Percentiles rank a stretch among this genome's conserved stretches.
phyloP scores from a whole-genome alignment of 495 filamentous ascomycete genomes.

The Immersiella caudata region DNA sequence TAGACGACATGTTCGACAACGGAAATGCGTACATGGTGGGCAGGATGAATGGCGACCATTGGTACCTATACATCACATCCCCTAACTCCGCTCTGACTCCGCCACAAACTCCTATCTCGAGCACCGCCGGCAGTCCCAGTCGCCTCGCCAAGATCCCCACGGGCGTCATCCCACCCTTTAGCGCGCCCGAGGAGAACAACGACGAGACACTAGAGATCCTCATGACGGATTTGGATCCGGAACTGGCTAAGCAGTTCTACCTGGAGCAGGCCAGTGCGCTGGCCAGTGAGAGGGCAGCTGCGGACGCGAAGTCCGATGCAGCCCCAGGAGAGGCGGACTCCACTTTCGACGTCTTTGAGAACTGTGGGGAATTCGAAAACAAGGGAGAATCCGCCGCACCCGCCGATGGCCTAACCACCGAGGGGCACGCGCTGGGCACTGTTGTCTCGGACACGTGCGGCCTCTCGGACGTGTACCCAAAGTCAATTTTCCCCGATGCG shows the following conservation, averaged over 20 bases:
- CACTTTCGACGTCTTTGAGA: conserved; percentile 77
- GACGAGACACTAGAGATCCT: conserved; percentile 97
- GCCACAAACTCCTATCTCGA: conserved; percentile 67
- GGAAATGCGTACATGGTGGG: conserved; percentile 99
- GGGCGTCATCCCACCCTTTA: conserved; percentile 64
- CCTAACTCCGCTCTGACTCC: conserved; percentile 78
- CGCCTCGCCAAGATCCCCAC: conserved; percentile 58
- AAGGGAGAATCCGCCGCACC: conserved; percentile 37
- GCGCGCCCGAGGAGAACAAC: conserved; percentile 44
- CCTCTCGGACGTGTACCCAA: conserved; percentile 86
- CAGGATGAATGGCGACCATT: conserved; percentile 99
- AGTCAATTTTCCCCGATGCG: conserved; percentile 84
- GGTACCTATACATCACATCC: conserved; percentile 96
- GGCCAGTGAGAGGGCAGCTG: conserved; percentile 76
- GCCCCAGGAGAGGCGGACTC: conserved; percentile 53
- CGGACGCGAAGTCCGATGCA: conserved; percentile 60
- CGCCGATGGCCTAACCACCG: conserved; percentile 78
- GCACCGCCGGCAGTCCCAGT: conserved; percentile 31
- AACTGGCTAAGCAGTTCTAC: conserved; percentile 96
- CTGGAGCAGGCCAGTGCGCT: conserved; percentile 88
- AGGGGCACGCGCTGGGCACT: conserved; percentile 91
- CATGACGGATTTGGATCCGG: conserved; percentile 95
- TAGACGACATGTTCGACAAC: conserved; percentile 86
- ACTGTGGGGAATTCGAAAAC: conserved; percentile 64
- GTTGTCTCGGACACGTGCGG: conserved; percentile 92